A percentile compares a stretch with the other conserved stretches of the same genome.
phyloP scores from a whole-genome alignment of 2,329 filamentous ascomycete genomes.

The Penicillium sp. region DNA sequence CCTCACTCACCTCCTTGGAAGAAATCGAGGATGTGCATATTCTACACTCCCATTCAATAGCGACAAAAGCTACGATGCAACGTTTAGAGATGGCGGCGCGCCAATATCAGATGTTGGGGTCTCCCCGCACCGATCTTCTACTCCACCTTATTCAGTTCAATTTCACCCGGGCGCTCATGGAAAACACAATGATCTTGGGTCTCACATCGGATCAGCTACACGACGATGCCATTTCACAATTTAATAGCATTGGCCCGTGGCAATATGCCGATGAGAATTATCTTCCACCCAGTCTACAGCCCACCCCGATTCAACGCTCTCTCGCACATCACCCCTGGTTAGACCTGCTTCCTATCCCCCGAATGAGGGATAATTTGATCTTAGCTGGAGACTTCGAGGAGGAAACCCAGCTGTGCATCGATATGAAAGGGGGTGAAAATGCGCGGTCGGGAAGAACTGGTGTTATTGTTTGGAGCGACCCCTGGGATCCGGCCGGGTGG shows the following conservation, averaged over 20 bases:
- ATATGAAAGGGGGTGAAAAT: constrained; percentile 17
- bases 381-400: constrained; percentile 17
- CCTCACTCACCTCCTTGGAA: not conserved
- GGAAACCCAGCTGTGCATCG: constrained; percentile 18
- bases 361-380: constrained; percentile 27
- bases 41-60: not conserved
- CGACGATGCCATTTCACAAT: constrained; percentile 22
- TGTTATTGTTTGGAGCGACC: constrained; percentile 31
- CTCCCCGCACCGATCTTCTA: constrained; percentile 19
- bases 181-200: constrained; percentile 17
- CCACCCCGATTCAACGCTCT: constrained; percentile 22
- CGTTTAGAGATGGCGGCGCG: not conserved
- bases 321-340: constrained; percentile 28
- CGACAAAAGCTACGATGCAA: not conserved
- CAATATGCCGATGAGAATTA: not conserved
- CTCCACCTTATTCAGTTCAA: constrained; percentile 21
- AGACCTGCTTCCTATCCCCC: constrained; percentile 25
- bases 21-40: not conserved
- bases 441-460: constrained; percentile 7
- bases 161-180: constrained; percentile 17
- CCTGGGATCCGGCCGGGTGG: constrained; percentile 32
- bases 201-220: constrained; percentile 15
- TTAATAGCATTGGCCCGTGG: constrained; percentile 15
- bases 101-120: constrained; percentile 10
- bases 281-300: constrained; percentile 18